Percentiles rank a stretch among this genome's conserved stretches.
Conservation (phyloP, 768 basidiomycete species). For the Hygrocybe coccinea region DNA sequence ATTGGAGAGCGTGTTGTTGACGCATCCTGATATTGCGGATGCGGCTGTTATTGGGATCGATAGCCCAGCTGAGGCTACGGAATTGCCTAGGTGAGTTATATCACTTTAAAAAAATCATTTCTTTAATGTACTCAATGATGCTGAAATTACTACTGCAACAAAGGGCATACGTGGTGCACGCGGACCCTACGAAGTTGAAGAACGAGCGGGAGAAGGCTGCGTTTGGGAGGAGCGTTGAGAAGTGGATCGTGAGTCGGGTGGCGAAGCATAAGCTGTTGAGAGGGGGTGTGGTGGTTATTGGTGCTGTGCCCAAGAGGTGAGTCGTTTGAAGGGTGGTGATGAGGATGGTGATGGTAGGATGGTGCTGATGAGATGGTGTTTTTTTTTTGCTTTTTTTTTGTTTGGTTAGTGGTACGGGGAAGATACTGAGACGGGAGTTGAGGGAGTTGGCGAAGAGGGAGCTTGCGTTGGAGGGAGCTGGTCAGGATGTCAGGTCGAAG, state of each 20-base stretch:
- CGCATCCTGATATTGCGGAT: slow-evolving; percentile 73
- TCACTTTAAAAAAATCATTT: not conserved
- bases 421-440: slow-evolving; percentile 27
- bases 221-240: slow-evolving; percentile 50
- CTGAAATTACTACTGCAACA: not conserved
- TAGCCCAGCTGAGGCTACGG: slow-evolving; percentile 64
- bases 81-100: slow-evolving; percentile 60
- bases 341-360: too few relatives aligned
- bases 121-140: too few relatives aligned
- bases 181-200: slow-evolving; percentile 33
- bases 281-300: slow-evolving; percentile 65
- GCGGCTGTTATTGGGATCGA: slow-evolving; percentile 76
- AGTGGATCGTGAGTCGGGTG: slow-evolving; percentile 67
- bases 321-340: slow-evolving; percentile 5
- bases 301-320: slow-evolving; percentile 66
- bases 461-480: not conserved
- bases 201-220: slow-evolving; percentile 33
- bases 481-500: slow-evolving; percentile 26
- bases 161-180: slow-evolving; percentile 60
- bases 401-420: too few relatives aligned
- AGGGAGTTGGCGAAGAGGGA: not conserved
- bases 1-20: slow-evolving; percentile 69
- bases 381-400: too few relatives aligned
- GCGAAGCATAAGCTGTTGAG: slow-evolving; percentile 74
- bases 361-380: too few relatives aligned